Base-by-base conservation (phyloP, 108 stramenopile species). In the Cafeteria roenbergensis region DNA sequence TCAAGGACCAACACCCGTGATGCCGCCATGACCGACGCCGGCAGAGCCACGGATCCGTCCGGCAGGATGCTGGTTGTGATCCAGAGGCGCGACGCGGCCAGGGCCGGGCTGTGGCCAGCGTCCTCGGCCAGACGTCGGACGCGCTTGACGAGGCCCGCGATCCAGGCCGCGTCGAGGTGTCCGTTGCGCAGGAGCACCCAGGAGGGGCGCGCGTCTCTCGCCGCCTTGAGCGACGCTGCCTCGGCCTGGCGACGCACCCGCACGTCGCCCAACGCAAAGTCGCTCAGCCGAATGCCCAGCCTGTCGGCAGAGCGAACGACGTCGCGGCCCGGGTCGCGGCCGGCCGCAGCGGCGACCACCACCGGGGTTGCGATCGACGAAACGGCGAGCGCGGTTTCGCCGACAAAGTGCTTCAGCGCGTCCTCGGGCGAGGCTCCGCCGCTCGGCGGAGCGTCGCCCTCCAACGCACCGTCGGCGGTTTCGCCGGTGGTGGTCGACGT, bases 171-270 rank as follows among this genome's bases (percentile, higher is more conserved):
- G 60, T 92, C 93, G n/a, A 99, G 73, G 75, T 99, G 97, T 25
- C 85, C 80, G 71, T 99, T 99, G 65, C 93, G 88, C 52, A 99
- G 77, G 79, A 99, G 80, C 6, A 99, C 95, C 97, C 97, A 99
- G 27, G n/a, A n/a, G n/a, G n/a, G n/a, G n/a, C 81, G 85, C 34
- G 94, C 95, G 62, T 78, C 62, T 63, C 90, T 88, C 0, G 85
- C 71, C 8, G 87, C 91, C 31, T 75, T 56, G 24, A 76, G 70
- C 55, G 97, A 69, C 25, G 86, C 69, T n/a, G 70, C 71, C 53
- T 93, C 91, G 26, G 95, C 94, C 32, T 78, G 85, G 31, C 71
- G 83, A 52, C 76, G 93, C 17, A 92, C 93, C 68, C 95, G 94
- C 2, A 84, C 61, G 68, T 88, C 86, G 34, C 97, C 97, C 92